Conservation (phyloP, 495 filamentous ascomycete genomes). For the Trichoderma gamsii region DNA sequence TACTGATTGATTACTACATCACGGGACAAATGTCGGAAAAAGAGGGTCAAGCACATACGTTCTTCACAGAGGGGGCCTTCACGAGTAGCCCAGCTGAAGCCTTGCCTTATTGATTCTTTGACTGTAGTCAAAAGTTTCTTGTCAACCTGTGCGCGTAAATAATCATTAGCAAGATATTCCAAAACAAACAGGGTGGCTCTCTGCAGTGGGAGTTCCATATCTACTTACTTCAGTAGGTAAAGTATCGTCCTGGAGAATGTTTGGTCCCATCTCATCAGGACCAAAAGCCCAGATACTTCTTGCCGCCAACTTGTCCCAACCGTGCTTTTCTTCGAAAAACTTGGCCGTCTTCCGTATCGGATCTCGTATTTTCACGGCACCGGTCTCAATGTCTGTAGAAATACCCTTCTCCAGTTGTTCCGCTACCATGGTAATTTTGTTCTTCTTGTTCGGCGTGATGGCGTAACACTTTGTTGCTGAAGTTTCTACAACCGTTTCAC, state of each 20-base stretch:
- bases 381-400: slow-evolving; percentile 89
- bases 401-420: slow-evolving; percentile 93
- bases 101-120: slow-evolving; percentile 85
- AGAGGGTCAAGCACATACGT: slow-evolving; percentile 55
- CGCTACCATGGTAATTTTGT: slow-evolving; percentile 97
- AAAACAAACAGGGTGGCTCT: background rate
- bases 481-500: slow-evolving; percentile 96
- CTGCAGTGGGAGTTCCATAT: too few relatives aligned
- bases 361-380: slow-evolving; percentile 84
- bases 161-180: background rate
- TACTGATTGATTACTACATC: background rate
- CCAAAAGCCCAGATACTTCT: slow-evolving; percentile 99
- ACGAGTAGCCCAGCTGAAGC: slow-evolving; percentile 90
- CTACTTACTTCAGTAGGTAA: slow-evolving; percentile 65
- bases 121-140: slow-evolving; percentile 83
- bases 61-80: slow-evolving; percentile 98
- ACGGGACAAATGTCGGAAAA: slow-evolving; percentile 10
- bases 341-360: slow-evolving; percentile 88
- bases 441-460: slow-evolving; percentile 96
- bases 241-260: slow-evolving; percentile 95
- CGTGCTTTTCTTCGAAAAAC: slow-evolving; percentile 96
- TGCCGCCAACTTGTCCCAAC: slow-evolving; percentile 90
- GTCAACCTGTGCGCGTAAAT: slow-evolving; percentile 55
- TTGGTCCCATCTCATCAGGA: slow-evolving; percentile 89
- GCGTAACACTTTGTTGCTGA: slow-evolving; percentile 97